phyloP scores from a whole-genome alignment of 352 stramenopile species.

The Thraustotheca clavata region DNA sequence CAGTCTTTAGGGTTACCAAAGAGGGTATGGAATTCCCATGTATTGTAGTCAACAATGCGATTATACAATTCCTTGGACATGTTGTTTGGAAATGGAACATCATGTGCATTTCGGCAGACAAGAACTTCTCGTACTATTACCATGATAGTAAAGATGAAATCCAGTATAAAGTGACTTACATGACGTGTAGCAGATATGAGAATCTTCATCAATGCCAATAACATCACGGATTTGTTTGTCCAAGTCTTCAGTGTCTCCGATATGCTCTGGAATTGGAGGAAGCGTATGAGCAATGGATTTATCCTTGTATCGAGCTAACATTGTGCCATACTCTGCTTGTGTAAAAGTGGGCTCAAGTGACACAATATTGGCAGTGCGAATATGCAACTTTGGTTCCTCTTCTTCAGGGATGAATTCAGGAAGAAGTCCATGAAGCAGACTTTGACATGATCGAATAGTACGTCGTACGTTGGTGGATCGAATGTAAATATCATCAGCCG shows the following conservation, averaged over 20 bases:
- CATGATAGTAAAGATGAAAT: neutral
- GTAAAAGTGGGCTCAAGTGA: slow-evolving; percentile 17
- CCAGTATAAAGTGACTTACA: slow-evolving; percentile 29
- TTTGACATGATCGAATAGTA: slow-evolving; percentile 68
- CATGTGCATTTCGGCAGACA: slow-evolving; percentile 54
- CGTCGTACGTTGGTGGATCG: slow-evolving; percentile 72
- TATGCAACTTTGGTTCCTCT: slow-evolving; percentile 3
- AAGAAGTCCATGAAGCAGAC: slow-evolving; percentile 57
- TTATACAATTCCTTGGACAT: slow-evolving; percentile 49
- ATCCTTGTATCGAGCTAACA: slow-evolving; percentile 18
- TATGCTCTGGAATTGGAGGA: slow-evolving; percentile 26
- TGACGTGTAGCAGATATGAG: slow-evolving; percentile 56
- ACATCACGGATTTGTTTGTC: slow-evolving; percentile 26
- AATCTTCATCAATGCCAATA: slow-evolving; percentile 31
- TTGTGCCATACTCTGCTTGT: slow-evolving; percentile 13
- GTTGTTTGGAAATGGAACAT: slow-evolving; percentile 41
- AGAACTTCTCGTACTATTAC: slow-evolving; percentile 62
- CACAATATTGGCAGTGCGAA: slow-evolving; percentile 9
- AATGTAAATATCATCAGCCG: slow-evolving; percentile 50
- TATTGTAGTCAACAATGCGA: slow-evolving; percentile 60
- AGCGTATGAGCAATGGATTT: neutral
- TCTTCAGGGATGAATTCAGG: slow-evolving; percentile 33
- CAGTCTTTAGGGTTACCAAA: slow-evolving; percentile 69
- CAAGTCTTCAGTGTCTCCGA: slow-evolving; percentile 27
- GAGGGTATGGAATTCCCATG: slow-evolving; percentile 64